Evolutionary conservation across 495 filamentous ascomycete species (phyloP), one percentile per base, ranked within the genome.

Genomic region (Neurospora pannonica): DNA sequence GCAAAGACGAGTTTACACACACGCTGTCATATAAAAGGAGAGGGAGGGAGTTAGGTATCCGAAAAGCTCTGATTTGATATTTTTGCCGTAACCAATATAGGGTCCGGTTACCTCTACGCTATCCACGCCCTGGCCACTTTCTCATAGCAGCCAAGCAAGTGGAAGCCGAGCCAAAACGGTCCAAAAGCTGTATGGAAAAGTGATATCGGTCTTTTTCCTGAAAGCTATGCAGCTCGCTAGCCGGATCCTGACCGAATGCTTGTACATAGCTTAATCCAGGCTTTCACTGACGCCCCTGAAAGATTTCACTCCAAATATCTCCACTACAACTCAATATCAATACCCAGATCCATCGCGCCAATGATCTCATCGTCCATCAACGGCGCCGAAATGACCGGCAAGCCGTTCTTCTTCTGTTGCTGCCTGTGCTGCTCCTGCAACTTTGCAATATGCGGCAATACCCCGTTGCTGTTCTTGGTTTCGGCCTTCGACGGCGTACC

Each of bases 311-410:
- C 21, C 21, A 54, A 4, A 54, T 24, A n/a, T 24, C 24, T 9
- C 75, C 67, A 78, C 37, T 77, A 75, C 73, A 94, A 92, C 36
- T 93, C 91, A 73, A 93, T 89, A 72, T 96, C 93, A 77, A 96
- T 92, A 13, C 92, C 93, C 75, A 97, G 81, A 81, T 95, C 93
- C 80, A 95, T 82, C 17, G 90, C 87, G 0, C 90, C 93, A 78
- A 97, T 94, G 75, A 94, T 91, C 79, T 95, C 93, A 76, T 97
- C 93, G 72, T 94, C 92, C 83, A 90, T 92, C 71, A 94, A 88
- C 24, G 91, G 90, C 78, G 90, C 88, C 70, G 90, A 87, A 73
- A 94, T 91, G 42, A 87, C 87, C 1, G 89, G 87, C 74, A 92
- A 82, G 8, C 90, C 90, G 40, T 86, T 88, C 76, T 84, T 86